Conservation (phyloP, 495 filamentous ascomycete species). For the Talaromyces proteolyticus region DNA sequence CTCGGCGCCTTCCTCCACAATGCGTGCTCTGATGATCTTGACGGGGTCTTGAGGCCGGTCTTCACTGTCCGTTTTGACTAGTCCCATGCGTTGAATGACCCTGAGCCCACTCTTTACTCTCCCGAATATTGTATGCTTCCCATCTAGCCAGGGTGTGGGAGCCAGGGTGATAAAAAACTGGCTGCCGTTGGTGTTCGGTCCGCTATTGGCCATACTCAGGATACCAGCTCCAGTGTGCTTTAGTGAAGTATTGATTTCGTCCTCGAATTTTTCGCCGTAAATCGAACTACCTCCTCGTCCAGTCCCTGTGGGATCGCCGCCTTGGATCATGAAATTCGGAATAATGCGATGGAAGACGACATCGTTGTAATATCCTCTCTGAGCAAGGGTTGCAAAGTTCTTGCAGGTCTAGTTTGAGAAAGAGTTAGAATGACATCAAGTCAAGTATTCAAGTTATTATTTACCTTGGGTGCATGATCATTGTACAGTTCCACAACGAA, state of each 20-base stretch:
- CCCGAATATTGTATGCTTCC: conserved; percentile 97
- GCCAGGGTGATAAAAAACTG: conserved; percentile 89
- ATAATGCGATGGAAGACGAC: conserved; percentile 93
- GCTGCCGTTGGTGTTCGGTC: conserved; percentile 88
- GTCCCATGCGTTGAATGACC: conserved; percentile 82
- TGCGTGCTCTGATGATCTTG: conserved; percentile 66
- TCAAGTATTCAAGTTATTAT: too few species aligned
- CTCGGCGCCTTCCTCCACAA: conserved; percentile 53
- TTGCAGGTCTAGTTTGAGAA: conserved; percentile 85
- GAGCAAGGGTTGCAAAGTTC: conserved; percentile 78
- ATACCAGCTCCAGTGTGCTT: conserved; percentile 95
- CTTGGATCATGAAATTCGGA: conserved; percentile 94
- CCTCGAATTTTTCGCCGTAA: conserved; percentile 92
- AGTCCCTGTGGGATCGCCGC: conserved; percentile 92
- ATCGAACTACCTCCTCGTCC: conserved; percentile 86
- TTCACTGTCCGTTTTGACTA: conserved; percentile 76
- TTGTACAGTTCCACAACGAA: conserved; percentile 89
- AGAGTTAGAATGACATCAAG: too few species aligned
- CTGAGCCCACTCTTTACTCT: conserved; percentile 80
- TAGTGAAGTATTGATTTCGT: conserved; percentile 71
- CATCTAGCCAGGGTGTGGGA: conserved; percentile 95
- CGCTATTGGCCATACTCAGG: conserved; percentile 93
- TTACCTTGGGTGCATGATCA: conserved; percentile 67
- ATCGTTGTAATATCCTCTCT: conserved; percentile 79
- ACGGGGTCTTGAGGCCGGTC: conserved; percentile 81